A percentile compares a stretch with the other conserved stretches of the same genome.
Evolutionary conservation across 371 early-diverging fungal genomes (phyloP).

Genomic region (Mortierella sp.): DNA sequence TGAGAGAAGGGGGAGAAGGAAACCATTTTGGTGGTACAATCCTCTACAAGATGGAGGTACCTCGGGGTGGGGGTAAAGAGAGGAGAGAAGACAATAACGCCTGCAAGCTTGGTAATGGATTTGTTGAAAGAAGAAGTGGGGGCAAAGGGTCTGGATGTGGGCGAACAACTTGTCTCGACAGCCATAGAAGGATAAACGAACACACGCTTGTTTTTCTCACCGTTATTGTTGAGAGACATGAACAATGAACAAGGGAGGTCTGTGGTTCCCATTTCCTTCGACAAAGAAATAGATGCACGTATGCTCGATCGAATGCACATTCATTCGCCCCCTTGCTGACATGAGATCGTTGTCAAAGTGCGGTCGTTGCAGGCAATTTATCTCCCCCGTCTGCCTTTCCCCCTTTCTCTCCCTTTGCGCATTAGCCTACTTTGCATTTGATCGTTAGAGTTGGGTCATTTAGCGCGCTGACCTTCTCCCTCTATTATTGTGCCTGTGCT

Average conservation of each 20-base stretch:
- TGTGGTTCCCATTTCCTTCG: not conserved
- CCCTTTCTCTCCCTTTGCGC: not conserved
- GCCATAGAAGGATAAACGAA: not conserved
- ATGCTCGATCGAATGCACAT: not conserved
- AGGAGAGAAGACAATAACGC: not conserved
- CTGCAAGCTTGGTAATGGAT: not conserved
- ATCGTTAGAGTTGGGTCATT: not conserved
- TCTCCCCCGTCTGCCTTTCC: not conserved
- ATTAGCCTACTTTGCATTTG: not conserved
- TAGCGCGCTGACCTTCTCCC: not conserved
- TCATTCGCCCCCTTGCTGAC: slow-evolving; percentile 1
- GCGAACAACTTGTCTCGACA: not conserved
- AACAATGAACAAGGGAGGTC: not conserved
- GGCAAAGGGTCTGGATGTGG: not conserved
- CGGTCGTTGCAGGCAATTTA: not conserved
- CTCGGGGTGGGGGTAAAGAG: not conserved
- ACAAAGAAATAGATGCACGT: not conserved
- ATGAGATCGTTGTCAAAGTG: not conserved
- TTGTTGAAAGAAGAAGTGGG: not conserved
- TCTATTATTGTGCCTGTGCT: not conserved
- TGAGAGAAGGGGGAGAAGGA: not conserved
- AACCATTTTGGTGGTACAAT: not conserved
- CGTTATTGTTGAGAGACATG: not conserved
- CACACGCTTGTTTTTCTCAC: not conserved
- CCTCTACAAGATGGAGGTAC: slow-evolving; percentile 5